Evolutionary conservation across 2,329 filamentous ascomycete genomes (phyloP).

Genomic region (Neonectria hederae): DNA sequence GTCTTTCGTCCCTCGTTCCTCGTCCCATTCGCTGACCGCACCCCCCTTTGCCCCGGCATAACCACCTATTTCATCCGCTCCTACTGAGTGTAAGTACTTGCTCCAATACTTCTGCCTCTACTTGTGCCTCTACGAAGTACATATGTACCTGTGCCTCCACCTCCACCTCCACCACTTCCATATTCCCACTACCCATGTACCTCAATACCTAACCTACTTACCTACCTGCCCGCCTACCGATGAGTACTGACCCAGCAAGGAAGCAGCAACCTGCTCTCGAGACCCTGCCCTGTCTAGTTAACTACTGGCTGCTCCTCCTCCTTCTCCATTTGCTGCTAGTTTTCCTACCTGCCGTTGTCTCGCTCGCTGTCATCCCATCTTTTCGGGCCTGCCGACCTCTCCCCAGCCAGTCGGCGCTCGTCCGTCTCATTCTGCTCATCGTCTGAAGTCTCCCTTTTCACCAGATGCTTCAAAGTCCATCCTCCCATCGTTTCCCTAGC

Average conservation of each 20-base stretch:
- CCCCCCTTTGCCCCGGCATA: constrained; percentile 28
- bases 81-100: constrained; percentile 25
- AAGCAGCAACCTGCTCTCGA: constrained; percentile 16
- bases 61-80: constrained; percentile 32
- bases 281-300: constrained; percentile 31
- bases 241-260: constrained; percentile 27
- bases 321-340: constrained; percentile 29
- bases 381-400: constrained; percentile 36
- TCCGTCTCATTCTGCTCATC: constrained; percentile 31
- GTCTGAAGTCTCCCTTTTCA: constrained; percentile 26
- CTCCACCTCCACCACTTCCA: constrained; percentile 31
- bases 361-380: constrained; percentile 40
- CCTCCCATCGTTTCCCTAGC: constrained; percentile 31
- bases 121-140: too few relatives aligned
- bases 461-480: constrained; percentile 28
- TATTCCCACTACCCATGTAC: constrained; percentile 27
- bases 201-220: too few relatives aligned
- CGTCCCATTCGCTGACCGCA: constrained; percentile 30
- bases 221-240: constrained; percentile 4
- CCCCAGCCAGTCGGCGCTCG: constrained; percentile 40
- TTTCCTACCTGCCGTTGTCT: constrained; percentile 28
- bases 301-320: constrained; percentile 23
- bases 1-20: constrained; percentile 19
- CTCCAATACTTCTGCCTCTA: constrained; percentile 9
- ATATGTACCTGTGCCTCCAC: too few relatives aligned